Evolutionary conservation across 202 grass and related monocot species (phyloP), one percentile per base, ranked within the genome.

Genomic region (Thinopyrum obtusiflorum): DNA sequence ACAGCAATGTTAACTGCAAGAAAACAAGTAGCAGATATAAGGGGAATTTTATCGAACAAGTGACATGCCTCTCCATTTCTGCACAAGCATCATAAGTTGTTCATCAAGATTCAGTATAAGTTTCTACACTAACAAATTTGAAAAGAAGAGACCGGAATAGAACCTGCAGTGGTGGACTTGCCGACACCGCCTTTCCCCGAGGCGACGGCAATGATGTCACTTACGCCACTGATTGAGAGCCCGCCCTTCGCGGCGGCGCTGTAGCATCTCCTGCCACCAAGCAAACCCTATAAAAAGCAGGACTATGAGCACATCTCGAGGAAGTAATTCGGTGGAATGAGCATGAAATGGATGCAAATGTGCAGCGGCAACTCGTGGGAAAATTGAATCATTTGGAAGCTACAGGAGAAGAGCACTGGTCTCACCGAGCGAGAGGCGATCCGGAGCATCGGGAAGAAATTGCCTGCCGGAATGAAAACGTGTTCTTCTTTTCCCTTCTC

Each of bases 101-200:
- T 55, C 7, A 35, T 39, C 20, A 60, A 1, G 7, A 55, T 44
- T 65, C 23, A 33, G 70, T 23, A 76, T 23, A 79, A 61, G 40
- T 74, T 67, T 55, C 14, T 68, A 11, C 57, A 72, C 26, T 49
- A n/a, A n/a, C 8, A 15, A 80, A 81, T n/a, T 27, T 29, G 21
- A 35, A 25, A 53, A 27, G 49, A 80, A 53, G 68, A 65, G 36
- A 80, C 59, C 23, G 36, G 29, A 79, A 40, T 20, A 32, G 10
- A 64, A 98, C 97, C 93, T 92, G 97, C 97, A 49, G 97, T 98
- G 17, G 93, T 94, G 49, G 97, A 98, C 81, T 98, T 98, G 72
- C 97, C 97, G 0, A 98, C 97, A 2, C 92, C 97, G 1, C 97
- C 97, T 86, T 98, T 98, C 51, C 97, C 93, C 3, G 97, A 98